Evolutionary conservation across 108 stramenopile species (phyloP), one percentile per base, ranked within the genome.

Genomic region (Craspedostauros australis): DNA sequence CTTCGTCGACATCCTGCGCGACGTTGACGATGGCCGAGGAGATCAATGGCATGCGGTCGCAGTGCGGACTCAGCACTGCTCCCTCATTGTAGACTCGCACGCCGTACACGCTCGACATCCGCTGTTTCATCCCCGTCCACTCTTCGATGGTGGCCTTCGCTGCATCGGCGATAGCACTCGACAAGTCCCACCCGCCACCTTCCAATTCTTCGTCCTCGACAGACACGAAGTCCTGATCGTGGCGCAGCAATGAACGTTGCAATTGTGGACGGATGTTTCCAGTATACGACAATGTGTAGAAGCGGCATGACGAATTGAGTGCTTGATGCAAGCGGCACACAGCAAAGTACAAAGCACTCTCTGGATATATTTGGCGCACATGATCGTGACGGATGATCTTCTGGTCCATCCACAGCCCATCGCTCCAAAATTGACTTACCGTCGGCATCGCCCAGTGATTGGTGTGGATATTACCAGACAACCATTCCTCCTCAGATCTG

Each of bases 41-140:
- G 3, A 92, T 86, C 43, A 88, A 67, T 9, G 93, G 82, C 56
- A 89, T 59, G 15, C 87, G 67, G 57, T 95, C 94, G 7, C 91
- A 89, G 44, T 91, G 92, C 3, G 82, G 77, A 14, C 72, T 45
- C 32, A 94, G 69, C 9, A 91, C 64, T 15, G 79, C 76, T 9
- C 80, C 86, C 39, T 54, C 28, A 9, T 66, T 79, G 54, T 94
- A 94, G 23, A 78, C 43, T 4, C 92, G 72, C 8, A 91, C 81
- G 6, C 92, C 92, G 57, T 94, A 91, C 68, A 84, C 69, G 15
- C 78, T 60, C 18, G 79, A 79, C 21, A 81, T 80, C 22, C 72
- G 55, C 0, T 89, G 70, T 39, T 84, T 78, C 69, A 72, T 60
- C 2, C 85, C 83, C 0, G 87, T 79, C 92, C 92, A 94, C 47